Conservation (phyloP, 179 eudicot species). For the Gypsophila paniculata region DNA sequence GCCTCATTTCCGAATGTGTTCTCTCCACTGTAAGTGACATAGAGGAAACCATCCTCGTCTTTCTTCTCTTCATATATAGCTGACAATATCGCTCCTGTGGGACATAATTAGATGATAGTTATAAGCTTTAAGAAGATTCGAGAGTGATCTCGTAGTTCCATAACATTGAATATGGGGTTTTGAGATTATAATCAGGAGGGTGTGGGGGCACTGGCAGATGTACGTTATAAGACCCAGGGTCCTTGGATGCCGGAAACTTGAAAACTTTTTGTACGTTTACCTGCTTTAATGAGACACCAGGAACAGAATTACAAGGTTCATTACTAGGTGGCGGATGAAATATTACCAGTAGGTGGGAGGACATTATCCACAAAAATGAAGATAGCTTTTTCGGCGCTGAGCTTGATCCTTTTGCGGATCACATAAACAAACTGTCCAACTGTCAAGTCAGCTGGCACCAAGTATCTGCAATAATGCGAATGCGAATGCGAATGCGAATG, state of each 20-base stretch:
- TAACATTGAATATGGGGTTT: neutral
- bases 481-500: too few species aligned
- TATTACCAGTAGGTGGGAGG: constrained; percentile 79
- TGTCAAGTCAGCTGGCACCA: constrained; percentile 90
- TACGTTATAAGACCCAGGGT: neutral
- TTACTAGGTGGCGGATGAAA: neutral
- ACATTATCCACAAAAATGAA: constrained; percentile 87
- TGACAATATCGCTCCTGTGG: constrained; percentile 74
- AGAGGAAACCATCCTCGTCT: constrained; percentile 91
- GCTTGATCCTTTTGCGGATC: constrained; percentile 87
- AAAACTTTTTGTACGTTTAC: too few species aligned
- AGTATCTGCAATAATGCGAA: constrained; percentile 48
- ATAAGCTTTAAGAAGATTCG: neutral
- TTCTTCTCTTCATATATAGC: constrained; percentile 84
- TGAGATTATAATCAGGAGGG: neutral
- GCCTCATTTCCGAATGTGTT: constrained; percentile 63
- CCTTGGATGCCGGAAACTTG: too few species aligned
- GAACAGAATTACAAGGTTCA: neutral
- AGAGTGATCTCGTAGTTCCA: neutral
- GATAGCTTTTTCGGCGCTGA: constrained; percentile 91
- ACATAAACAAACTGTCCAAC: constrained; percentile 93
- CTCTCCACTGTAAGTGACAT: constrained; percentile 93
- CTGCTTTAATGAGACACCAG: neutral
- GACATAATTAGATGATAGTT: neutral
- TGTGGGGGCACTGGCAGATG: neutral